Evolutionary conservation across 805 yeast species (phyloP), one percentile per base, ranked within the genome.

Genomic region (Naumovozyma castellii): DNA sequence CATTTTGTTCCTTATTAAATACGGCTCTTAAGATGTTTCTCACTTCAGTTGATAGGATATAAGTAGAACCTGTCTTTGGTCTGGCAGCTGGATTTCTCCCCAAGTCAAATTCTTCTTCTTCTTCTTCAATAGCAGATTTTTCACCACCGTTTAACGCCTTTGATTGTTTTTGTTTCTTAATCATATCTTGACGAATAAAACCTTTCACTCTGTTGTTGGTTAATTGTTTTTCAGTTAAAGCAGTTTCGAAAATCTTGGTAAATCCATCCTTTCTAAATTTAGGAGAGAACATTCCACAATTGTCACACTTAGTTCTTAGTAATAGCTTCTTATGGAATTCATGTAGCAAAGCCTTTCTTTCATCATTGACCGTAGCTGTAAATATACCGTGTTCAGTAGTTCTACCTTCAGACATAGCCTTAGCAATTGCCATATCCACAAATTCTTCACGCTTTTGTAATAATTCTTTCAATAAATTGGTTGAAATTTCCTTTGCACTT

Each of bases 221-320:
- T 39, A 74, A 56, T 60, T 90, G 96, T 59, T 85, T 85, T 37
- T 85, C 95, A 37, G 73, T 73, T 50, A 94, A 71, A 4, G 94
- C 78, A 49, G 78, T 79, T 66, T 92, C 97, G 56, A 92, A 92
- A 47, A 92, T 78, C 68, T 94, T 92, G 45, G 88, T 75, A 57
- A 78, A 81, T 0, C 98, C 98, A 59, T 92, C 99, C 55, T 88
- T 90, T 66, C 98, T 78, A 69, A 81, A 90, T 28, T 81, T 71
- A 40, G 99, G 97, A 34, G 96, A 86, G 62, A 71, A 84, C 95
- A 88, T 84, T 34, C 87, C 85, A 73, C 99, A 92, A 64, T 88
- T 87, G 54, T 85, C 95, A 74, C 99, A 92, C 62, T 80, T 84
- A 41, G 87, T 80, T 62, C 96, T 77, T 36, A 82, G 62, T 46